Conservation (phyloP, 192 early-diverging fungal species). For the Coemansia sp. region DNA sequence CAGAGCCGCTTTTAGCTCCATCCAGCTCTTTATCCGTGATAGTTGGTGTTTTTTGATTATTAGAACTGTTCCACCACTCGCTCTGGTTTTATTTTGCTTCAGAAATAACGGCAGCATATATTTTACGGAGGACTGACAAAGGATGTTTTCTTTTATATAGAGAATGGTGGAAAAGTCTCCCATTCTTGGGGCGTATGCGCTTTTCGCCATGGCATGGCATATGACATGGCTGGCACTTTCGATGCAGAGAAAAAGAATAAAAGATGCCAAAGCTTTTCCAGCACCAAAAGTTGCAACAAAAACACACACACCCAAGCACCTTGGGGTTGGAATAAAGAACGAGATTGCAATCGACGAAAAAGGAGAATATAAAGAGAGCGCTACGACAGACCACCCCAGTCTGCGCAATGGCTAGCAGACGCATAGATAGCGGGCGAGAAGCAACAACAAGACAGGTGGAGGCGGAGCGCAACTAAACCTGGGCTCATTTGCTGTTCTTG, state of each 20-base stretch:
- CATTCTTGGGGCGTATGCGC: no score
- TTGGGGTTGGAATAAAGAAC: conserved; percentile 5
- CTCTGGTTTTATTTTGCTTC: neutral
- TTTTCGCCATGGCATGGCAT: no score
- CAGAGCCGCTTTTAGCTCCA: neutral
- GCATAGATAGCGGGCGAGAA: neutral
- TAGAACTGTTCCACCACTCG: neutral
- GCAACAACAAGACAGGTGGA: neutral
- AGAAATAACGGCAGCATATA: neutral
- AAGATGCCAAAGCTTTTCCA: no score
- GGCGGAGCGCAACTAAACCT: neutral
- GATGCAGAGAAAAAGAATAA: no score
- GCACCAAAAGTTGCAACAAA: neutral
- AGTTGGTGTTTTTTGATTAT: neutral
- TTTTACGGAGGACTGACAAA: neutral
- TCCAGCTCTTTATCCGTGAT: neutral
- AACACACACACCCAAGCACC: neutral
- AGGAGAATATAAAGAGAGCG: conserved; percentile 10
- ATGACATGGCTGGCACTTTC: no score
- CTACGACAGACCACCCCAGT: neutral
- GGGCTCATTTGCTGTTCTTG: conserved; percentile 6
- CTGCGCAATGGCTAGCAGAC: neutral
- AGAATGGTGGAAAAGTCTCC: no score
- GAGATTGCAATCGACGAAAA: conserved; percentile 13
- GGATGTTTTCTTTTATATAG: no score